These are phyloP conservation scores for Jamesozyma lodderae DNA, from an alignment of 805 yeast genomes.

Conservation along the genomic window DNA sequence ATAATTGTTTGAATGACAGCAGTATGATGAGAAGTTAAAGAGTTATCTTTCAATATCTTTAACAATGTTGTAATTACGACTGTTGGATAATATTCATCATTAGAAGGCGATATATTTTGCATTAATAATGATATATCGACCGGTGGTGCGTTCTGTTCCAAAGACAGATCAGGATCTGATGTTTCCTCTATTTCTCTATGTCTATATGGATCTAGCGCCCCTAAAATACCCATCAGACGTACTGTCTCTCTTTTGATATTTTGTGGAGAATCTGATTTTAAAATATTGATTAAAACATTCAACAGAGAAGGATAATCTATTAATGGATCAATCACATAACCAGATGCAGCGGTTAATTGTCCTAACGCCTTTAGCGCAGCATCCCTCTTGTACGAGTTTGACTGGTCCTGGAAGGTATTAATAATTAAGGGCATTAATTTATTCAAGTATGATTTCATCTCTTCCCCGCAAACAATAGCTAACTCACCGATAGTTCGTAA, in stretches of 20 bases:
- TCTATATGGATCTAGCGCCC: slow-evolving; percentile 91
- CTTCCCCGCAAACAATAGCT: slow-evolving; percentile 80
- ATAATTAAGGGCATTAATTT: slow-evolving; percentile 76
- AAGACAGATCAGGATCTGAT: slow-evolving; percentile 36
- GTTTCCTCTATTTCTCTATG: slow-evolving; percentile 78
- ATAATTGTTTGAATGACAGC: slow-evolving; percentile 85
- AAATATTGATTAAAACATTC: slow-evolving; percentile 65
- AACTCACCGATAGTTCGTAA: slow-evolving; percentile 80
- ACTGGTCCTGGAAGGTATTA: slow-evolving; percentile 83
- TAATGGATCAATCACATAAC: slow-evolving; percentile 87
- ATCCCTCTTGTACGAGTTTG: slow-evolving; percentile 71
- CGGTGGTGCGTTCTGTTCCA: slow-evolving; percentile 78
- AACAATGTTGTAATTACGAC: slow-evolving; percentile 79
- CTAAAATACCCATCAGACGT: slow-evolving; percentile 75
- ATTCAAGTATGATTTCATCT: slow-evolving; percentile 57
- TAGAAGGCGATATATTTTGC: slow-evolving; percentile 86
- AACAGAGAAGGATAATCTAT: slow-evolving; percentile 80
- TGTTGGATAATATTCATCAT: slow-evolving; percentile 87
- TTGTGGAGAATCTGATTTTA: slow-evolving; percentile 69
- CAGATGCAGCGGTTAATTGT: slow-evolving; percentile 78
- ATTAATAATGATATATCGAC: slow-evolving; percentile 79
- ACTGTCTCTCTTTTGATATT: slow-evolving; percentile 78
- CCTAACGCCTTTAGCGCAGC: slow-evolving; percentile 82
- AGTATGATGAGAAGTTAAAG: slow-evolving; percentile 74
- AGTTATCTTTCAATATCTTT: slow-evolving; percentile 74